Evolutionary conservation across 176 grass and related monocot genomes (phyloP).

Genomic region (Metroxylon sagu): DNA sequence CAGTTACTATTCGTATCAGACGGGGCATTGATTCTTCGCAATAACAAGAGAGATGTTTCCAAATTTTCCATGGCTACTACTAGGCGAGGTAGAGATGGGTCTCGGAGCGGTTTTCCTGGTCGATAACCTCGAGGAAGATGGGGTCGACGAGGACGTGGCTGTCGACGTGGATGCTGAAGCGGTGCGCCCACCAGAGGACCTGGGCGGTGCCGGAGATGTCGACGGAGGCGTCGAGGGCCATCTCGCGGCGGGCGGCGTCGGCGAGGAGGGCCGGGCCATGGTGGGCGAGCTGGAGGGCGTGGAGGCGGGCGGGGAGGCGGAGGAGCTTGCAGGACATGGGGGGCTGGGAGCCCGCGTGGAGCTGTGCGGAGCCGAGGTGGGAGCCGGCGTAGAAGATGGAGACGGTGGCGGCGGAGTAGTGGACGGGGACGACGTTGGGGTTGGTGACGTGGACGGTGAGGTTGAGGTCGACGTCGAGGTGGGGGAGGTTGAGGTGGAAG

Average conservation of each 20-base stretch:
- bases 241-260: constrained; percentile 40
- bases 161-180: constrained; percentile 58
- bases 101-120: constrained; percentile 54
- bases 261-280: constrained; percentile 36
- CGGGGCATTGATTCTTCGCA: no score
- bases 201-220: constrained; percentile 46
- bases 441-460: constrained; percentile 81
- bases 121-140: constrained; percentile 58
- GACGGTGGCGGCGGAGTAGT: constrained; percentile 47
- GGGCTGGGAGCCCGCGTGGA: constrained; percentile 57
- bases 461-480: constrained; percentile 64
- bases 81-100: constrained; percentile 39
- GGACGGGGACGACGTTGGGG: constrained; percentile 65
- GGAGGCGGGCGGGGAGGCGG: constrained; percentile 56
- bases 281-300: constrained; percentile 52
- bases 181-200: constrained; percentile 41
- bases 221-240: constrained; percentile 54
- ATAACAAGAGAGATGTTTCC: no score
- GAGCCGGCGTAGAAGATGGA: constrained; percentile 65
- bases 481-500: constrained; percentile 58
- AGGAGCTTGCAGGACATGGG: constrained; percentile 69
- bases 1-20: no score
- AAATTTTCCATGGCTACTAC: not conserved
- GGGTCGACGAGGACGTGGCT: constrained; percentile 71
- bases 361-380: constrained; percentile 51